A percentile compares a stretch with the other conserved stretches of the same genome.
Conservation (phyloP, 164 flowering plant species). For the Tinospora cordifolia region DNA sequence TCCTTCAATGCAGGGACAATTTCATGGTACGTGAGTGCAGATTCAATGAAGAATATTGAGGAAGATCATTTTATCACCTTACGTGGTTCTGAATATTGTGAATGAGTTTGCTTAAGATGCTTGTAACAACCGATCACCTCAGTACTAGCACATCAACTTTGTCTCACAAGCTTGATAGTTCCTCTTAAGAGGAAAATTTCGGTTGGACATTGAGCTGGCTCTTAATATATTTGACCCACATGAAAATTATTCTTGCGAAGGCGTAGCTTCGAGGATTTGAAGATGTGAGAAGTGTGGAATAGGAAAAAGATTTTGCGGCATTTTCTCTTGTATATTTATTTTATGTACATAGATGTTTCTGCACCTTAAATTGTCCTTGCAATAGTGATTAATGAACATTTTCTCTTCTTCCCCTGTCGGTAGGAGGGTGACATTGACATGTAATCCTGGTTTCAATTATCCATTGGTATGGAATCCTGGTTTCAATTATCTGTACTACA, state of each 20-base stretch:
- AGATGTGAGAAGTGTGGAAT: background rate
- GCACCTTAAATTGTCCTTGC: background rate
- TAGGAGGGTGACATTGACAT: background rate
- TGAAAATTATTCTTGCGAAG: background rate
- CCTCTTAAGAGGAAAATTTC: background rate
- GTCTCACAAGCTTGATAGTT: background rate
- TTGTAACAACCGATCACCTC: background rate
- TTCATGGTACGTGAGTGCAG: constrained; percentile 53
- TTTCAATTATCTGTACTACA: too few relatives aligned
- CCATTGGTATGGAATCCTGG: background rate
- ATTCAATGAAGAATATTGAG: constrained; percentile 38
- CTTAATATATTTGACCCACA: background rate
- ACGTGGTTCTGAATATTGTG: constrained; percentile 33
- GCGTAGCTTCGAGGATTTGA: background rate
- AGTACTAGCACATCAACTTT: background rate
- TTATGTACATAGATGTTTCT: background rate
- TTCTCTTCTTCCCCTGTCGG: too few relatives aligned
- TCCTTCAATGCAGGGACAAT: constrained; percentile 39
- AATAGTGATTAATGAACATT: background rate
- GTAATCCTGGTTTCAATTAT: background rate
- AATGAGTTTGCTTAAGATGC: constrained; percentile 10
- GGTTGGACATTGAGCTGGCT: background rate
- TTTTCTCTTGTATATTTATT: background rate
- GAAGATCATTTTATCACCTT: constrained; percentile 49
- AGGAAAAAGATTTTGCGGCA: background rate